Evolutionary conservation across 2,329 filamentous ascomycete species (phyloP), one percentile per base, ranked within the genome.

Genomic region (Endothia cerciana): DNA sequence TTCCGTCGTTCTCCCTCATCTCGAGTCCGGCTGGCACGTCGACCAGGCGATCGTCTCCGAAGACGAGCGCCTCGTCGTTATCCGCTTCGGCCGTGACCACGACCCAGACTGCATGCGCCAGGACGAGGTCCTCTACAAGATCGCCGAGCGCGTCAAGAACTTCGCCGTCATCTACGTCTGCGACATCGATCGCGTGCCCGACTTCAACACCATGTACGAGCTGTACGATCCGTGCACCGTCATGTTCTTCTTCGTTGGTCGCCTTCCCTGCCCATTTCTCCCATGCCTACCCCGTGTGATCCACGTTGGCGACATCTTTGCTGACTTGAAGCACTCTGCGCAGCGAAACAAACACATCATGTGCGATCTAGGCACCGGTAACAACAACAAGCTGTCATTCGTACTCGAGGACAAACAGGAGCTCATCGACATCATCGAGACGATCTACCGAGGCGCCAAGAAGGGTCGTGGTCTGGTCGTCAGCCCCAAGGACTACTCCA

Each of bases 301-400:
- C 62, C 49, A 33, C 30, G 59, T 63, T 36, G 60, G 61, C 22
- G 57, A n/a, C 15, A 19, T 19, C 33, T 25, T 22, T 22, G 13
- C 57, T 67, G 41, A 67, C 62, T 15, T 11, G 36, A 19, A 25
- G 4, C 5, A 11, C 38, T 97, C 94, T 83, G 11, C 40, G 3
- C 17, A 63, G 61, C 88, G 94, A 69, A 99, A 99, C 78, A 99
- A 99, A 78, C 93, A 97, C 80, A 98, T 98, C 88, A 97, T 96
- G 91, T 93, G 91, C 77, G 94, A 98, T 86, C 93, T 97, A 72
- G 94, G 94, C 57, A 99, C 95, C 1, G 95, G 95, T 70, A 97
- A 99, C 81, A 99, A 99, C 79, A 99, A 99, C 78, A 98, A 98
- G 79, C 83, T 97, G 72, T 97, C 97, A 77, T 97, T 93, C 90